Evolutionary conservation across 352 stramenopile genomes (phyloP), one percentile per base, ranked within the genome.

Genomic region (Thalassiosira hispida): DNA sequence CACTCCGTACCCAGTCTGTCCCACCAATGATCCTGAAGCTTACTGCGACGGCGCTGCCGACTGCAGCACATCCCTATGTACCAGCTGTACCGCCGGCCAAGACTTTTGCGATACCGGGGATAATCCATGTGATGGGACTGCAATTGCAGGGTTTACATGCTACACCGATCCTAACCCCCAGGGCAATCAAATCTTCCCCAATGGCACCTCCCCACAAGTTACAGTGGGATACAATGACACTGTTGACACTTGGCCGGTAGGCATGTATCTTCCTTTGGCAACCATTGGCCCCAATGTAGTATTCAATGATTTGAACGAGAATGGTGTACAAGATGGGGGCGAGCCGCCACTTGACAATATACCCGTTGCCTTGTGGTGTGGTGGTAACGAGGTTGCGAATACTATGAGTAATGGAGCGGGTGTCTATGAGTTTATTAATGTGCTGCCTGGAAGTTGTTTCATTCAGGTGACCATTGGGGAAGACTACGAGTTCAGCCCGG

Each of bases 321-420:
- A 80, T 49, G 72, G 72, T 35, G 22, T 69, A 7, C 72, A 80
- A 56, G 62, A 80, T 35, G 46, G 63, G 22, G 65, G 35, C 33
- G 72, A 80, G 55, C 35, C 35, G 12, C 40, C 52, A 4, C n/a
- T 64, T 12, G 22, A 42, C 27, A 56, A 33, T 23, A 35, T 80
- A 31, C 25, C 61, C 4, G 63, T 80, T 55, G 29, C 53, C 47
- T 63, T 73, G 20, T 11, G 46, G 16, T 31, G 53, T 57, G 40
- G 46, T 46, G 64, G 64, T 1, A 56, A 35, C 22, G 7, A n/a
- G 33, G 38, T 73, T 38, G 38, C 31, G 44, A 64, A 31, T 18
- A 29, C 64, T 2, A 64, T 7, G 8, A 44, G 62, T 8, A 61
- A 80, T 69, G 40, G 20, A 1, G 51, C 62, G 33, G 72, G 72